These are phyloP conservation scores for Apiospora rasikravindrae DNA, from an alignment of 2,329 filamentous ascomycete genomes.

Conservation along the genomic window DNA sequence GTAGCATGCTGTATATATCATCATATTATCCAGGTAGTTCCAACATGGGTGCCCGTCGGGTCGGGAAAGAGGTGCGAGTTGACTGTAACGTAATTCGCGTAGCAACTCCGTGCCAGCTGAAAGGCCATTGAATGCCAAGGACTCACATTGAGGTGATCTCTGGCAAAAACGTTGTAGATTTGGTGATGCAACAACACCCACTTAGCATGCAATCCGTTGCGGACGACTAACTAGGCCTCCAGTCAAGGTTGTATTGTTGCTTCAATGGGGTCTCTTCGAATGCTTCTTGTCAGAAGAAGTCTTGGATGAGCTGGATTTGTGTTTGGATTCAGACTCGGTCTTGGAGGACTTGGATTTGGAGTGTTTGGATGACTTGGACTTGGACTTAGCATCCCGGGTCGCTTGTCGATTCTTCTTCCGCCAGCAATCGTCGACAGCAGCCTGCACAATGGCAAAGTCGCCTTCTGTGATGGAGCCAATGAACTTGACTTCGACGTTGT, in stretches of 20 bases:
- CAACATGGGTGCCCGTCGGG: background rate
- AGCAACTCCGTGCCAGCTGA: background rate
- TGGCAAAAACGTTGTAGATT: slow-evolving; percentile 7
- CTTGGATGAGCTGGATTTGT: background rate
- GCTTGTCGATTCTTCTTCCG: slow-evolving; percentile 31
- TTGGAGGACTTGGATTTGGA: background rate
- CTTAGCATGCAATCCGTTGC: background rate
- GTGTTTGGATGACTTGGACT: background rate
- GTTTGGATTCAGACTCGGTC: background rate
- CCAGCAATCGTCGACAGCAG: slow-evolving; percentile 58
- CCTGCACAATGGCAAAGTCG: slow-evolving; percentile 48
- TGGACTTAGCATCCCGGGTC: background rate
- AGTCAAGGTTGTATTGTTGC: background rate
- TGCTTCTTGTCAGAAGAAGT: slow-evolving; percentile 4
- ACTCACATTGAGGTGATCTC: background rate
- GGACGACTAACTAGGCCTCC: background rate
- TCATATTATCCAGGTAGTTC: background rate
- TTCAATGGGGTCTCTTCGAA: background rate
- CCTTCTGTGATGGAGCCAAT: slow-evolving; percentile 52
- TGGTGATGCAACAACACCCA: background rate
- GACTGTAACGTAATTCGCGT: slow-evolving; percentile 8
- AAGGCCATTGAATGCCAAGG: slow-evolving; percentile 7
- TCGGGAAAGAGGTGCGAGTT: background rate
- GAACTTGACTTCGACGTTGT: slow-evolving; percentile 63
- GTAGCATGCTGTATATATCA: background rate